Conservation (phyloP, 2,329 filamentous ascomycete genomes). For the Penicillium sp. region DNA sequence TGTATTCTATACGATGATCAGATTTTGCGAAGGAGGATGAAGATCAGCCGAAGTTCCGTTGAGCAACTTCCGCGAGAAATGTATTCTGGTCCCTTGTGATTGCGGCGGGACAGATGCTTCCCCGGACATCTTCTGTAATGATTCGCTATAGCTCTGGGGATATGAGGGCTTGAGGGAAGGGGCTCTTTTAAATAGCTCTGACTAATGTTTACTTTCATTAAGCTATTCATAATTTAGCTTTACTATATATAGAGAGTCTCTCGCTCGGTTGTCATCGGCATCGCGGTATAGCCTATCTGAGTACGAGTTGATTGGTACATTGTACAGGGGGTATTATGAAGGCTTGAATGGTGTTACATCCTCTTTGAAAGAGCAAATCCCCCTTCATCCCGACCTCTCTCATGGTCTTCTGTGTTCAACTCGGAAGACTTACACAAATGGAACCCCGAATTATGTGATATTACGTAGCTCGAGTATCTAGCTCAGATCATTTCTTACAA, state of each 20-base stretch:
- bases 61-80: neutral
- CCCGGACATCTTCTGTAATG: neutral
- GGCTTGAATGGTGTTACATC: neutral
- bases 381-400: neutral
- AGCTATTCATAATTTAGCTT: neutral
- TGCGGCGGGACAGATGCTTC: neutral
- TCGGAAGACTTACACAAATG: neutral
- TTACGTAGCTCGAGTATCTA: neutral
- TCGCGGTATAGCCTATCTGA: neutral
- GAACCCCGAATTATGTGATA: neutral
- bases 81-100: neutral
- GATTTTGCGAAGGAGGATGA: neutral
- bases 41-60: slow-evolving; percentile 2
- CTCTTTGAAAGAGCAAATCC: neutral
- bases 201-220: neutral
- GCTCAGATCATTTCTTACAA: neutral
- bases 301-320: neutral
- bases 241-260: neutral
- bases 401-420: too few relatives aligned
- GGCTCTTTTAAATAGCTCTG: neutral
- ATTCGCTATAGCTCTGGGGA: neutral
- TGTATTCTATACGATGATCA: neutral
- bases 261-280: neutral
- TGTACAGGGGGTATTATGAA: neutral
- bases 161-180: neutral